Conservation (phyloP, 2,329 filamentous ascomycete species). For the Paramyrothecium sp. region DNA sequence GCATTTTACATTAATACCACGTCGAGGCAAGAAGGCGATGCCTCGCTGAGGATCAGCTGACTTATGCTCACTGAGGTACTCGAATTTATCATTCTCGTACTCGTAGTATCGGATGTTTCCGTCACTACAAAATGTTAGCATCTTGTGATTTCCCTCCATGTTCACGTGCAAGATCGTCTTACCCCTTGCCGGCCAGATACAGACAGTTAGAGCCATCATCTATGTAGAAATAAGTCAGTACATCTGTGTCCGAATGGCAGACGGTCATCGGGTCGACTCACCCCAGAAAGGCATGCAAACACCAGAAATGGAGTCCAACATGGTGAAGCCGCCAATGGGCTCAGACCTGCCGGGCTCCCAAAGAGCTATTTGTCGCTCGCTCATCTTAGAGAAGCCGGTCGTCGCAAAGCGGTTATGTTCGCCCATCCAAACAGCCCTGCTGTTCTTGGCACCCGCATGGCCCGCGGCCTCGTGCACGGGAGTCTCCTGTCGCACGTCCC, state of each 20-base stretch:
- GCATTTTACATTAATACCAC: slow-evolving; percentile 78
- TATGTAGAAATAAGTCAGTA: slow-evolving; percentile 27
- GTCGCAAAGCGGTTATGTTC: slow-evolving; percentile 95
- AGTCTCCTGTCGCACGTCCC: slow-evolving; percentile 93
- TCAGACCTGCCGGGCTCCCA: slow-evolving; percentile 89
- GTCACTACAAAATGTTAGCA: slow-evolving; percentile 57
- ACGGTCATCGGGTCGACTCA: slow-evolving; percentile 28
- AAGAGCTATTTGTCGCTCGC: slow-evolving; percentile 89
- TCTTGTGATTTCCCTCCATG: not conserved
- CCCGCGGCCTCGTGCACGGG: slow-evolving; percentile 81
- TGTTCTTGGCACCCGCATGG: slow-evolving; percentile 95
- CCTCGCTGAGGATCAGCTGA: slow-evolving; percentile 94
- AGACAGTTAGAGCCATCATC: slow-evolving; percentile 92
- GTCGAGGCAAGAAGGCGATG: slow-evolving; percentile 90
- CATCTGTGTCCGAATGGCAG: not conserved
- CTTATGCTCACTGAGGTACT: slow-evolving; percentile 95
- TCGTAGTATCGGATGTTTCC: slow-evolving; percentile 99
- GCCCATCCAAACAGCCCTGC: slow-evolving; percentile 93
- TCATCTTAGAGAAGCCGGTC: slow-evolving; percentile 98
- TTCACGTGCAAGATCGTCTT: slow-evolving; percentile 35
- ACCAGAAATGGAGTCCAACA: slow-evolving; percentile 92
- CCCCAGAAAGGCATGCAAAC: slow-evolving; percentile 99
- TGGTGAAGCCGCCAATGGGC: slow-evolving; percentile 86
- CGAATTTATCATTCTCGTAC: slow-evolving; percentile 98
- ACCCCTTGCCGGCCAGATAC: slow-evolving; percentile 97